These are phyloP conservation scores for Cajanus cajan DNA, from an alignment of 306 rosid genomes.

Conservation along the genomic window DNA sequence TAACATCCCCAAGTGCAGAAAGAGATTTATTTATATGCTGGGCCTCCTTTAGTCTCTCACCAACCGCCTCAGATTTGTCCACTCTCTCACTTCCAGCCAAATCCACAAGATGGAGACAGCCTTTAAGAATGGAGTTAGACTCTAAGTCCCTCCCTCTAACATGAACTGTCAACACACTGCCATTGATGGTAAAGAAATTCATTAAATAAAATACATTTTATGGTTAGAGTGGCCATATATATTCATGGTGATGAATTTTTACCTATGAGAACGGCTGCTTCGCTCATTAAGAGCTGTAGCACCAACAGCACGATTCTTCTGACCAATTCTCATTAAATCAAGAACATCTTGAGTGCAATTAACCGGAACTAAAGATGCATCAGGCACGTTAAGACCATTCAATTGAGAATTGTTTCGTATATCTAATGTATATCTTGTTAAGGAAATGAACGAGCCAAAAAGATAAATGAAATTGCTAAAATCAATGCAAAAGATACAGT, in stretches of 20 bases:
- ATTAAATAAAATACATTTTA: background rate
- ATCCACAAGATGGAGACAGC: conserved; percentile 97
- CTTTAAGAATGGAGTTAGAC: conserved; percentile 71
- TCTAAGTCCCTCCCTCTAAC: conserved; percentile 75
- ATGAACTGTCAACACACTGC: conserved; percentile 91
- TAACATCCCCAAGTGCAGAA: conserved; percentile 98
- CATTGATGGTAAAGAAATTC: conserved; percentile 26
- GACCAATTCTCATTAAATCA: conserved; percentile 85
- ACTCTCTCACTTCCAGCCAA: conserved; percentile 99
- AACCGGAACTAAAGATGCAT: conserved; percentile 86
- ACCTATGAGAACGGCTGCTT: conserved; percentile 99
- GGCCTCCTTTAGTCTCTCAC: conserved; percentile 95
- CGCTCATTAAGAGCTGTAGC: conserved; percentile 96
- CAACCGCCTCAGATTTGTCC: conserved; percentile 94
- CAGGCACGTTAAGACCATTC: conserved; percentile 96
- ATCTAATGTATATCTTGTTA: conserved; percentile 72
- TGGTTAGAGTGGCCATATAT: background rate
- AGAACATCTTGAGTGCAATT: conserved; percentile 89
- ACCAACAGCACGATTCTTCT: conserved; percentile 85
- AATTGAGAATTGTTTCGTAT: conserved; percentile 93
- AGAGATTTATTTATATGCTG: conserved; percentile 94
- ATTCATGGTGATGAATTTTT: conserved; percentile 6
- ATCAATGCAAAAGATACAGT: background rate
- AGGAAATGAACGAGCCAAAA: conserved; percentile 36
- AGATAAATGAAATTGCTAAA: conserved; percentile 22